phyloP scores from a whole-genome alignment of 306 rosid genomes.

The Morella rubra region DNA sequence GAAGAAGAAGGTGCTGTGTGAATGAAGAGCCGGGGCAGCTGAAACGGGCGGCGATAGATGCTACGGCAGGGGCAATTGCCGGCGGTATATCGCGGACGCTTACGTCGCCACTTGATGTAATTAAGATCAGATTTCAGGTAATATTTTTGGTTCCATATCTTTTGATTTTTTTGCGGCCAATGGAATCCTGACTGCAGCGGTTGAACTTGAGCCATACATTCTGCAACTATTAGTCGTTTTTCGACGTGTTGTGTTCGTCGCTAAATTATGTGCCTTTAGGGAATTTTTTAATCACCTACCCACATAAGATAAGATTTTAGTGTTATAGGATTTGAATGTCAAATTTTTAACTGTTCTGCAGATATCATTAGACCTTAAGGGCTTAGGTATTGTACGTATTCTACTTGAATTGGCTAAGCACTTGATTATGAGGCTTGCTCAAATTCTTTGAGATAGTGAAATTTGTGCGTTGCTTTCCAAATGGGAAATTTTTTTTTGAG shows the following conservation, averaged over 20 bases:
- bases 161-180: neutral
- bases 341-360: neutral
- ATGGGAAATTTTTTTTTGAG: neutral
- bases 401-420: neutral
- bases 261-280: neutral
- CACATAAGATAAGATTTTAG: neutral
- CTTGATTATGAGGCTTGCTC: neutral
- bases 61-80: conserved; percentile 79
- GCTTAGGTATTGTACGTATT: neutral
- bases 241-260: neutral
- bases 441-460: neutral
- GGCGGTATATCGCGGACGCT: conserved; percentile 86
- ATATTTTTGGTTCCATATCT: conserved; percentile 4
- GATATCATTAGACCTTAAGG: neutral
- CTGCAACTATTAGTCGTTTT: neutral
- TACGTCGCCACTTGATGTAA: conserved; percentile 93
- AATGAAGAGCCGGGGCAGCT: conserved; percentile 71
- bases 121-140: conserved; percentile 96
- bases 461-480: neutral
- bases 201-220: conserved; percentile 3
- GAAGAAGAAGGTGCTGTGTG: conserved; percentile 33
- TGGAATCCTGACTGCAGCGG: neutral
- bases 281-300: neutral
- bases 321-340: neutral
- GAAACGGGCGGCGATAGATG: conserved; percentile 63